A percentile compares a stretch with the other conserved stretches of the same genome.
Evolutionary conservation across 108 stramenopile species (phyloP).

Genomic region (Fistulifera pelliculosa): DNA sequence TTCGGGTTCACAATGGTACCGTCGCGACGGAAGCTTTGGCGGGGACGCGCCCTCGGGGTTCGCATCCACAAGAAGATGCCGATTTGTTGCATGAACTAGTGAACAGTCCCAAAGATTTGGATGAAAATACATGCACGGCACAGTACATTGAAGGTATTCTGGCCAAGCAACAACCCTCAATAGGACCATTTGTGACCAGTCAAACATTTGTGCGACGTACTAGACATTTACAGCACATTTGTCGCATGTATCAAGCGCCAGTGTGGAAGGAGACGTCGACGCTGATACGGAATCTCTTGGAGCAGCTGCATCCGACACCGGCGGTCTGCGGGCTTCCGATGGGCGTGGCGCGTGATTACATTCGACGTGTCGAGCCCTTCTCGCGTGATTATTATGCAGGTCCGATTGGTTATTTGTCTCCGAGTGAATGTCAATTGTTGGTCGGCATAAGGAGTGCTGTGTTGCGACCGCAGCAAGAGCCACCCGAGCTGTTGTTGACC

Average conservation of each 20-base stretch:
- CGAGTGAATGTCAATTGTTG: slow-evolving; percentile 54
- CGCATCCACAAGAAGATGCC: slow-evolving; percentile 52
- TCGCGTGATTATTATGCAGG: slow-evolving; percentile 80
- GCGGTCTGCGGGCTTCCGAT: slow-evolving; percentile 68
- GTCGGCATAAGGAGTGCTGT: slow-evolving; percentile 72
- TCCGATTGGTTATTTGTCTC: slow-evolving; percentile 69
- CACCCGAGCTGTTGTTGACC: slow-evolving; percentile 5
- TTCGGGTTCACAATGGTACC: slow-evolving; percentile 27
- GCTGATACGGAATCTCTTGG: slow-evolving; percentile 38
- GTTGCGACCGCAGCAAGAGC: slow-evolving; percentile 16
- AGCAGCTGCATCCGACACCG: slow-evolving; percentile 72
- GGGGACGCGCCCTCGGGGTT: slow-evolving; percentile 72
- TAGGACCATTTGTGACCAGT: slow-evolving; percentile 18
- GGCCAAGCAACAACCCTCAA: slow-evolving; percentile 22
- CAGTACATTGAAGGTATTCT: slow-evolving; percentile 53
- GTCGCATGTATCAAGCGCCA: slow-evolving; percentile 50
- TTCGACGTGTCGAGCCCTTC: slow-evolving; percentile 59
- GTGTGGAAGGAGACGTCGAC: too few relatives aligned
- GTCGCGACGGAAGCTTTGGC: slow-evolving; percentile 76
- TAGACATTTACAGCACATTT: slow-evolving; percentile 75
- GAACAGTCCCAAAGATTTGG: slow-evolving; percentile 59
- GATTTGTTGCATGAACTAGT: slow-evolving; percentile 58
- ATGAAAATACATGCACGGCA: slow-evolving; percentile 72
- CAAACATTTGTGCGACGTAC: slow-evolving; percentile 56
- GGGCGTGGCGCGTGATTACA: slow-evolving; percentile 41